Conservation (phyloP, 768 basidiomycete species). For the Mycena leptocephala region DNA sequence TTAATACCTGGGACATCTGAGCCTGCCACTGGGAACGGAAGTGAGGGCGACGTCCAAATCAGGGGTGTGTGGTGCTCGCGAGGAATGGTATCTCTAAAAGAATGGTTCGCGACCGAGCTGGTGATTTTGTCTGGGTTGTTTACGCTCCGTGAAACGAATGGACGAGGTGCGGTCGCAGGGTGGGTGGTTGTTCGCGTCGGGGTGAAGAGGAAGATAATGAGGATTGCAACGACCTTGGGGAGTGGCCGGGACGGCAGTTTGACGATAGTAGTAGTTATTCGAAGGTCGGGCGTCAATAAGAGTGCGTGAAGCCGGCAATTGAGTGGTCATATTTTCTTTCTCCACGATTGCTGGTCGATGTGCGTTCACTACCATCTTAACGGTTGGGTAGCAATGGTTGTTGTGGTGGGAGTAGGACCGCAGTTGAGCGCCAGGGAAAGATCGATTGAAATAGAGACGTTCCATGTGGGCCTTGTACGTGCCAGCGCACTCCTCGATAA, state of each 20-base stretch:
- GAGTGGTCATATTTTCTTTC: constrained; percentile 29
- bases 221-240: not conserved
- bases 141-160: not conserved
- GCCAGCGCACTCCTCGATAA: constrained; percentile 25
- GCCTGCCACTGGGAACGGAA: not conserved
- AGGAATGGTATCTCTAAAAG: not conserved
- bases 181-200: not conserved
- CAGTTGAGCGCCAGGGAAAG: not conserved
- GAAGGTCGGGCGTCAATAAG: not conserved
- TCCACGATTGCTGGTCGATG: constrained; percentile 11
- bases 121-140: not conserved
- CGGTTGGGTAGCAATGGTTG: not conserved
- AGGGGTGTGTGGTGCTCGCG: not conserved
- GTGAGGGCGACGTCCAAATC: constrained; percentile 29
- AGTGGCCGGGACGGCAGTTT: not conserved
- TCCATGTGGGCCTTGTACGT: constrained; percentile 32
- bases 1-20: not conserved
- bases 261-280: constrained; percentile 19
- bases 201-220: not conserved
- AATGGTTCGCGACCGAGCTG: not conserved
- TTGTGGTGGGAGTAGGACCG: not conserved
- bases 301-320: not conserved
- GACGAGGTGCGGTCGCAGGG: not conserved
- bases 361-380: not conserved
- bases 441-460: constrained; percentile 23